phyloP scores from a whole-genome alignment of 192 early-diverging fungal species.

The Rhizophagus clarus region DNA sequence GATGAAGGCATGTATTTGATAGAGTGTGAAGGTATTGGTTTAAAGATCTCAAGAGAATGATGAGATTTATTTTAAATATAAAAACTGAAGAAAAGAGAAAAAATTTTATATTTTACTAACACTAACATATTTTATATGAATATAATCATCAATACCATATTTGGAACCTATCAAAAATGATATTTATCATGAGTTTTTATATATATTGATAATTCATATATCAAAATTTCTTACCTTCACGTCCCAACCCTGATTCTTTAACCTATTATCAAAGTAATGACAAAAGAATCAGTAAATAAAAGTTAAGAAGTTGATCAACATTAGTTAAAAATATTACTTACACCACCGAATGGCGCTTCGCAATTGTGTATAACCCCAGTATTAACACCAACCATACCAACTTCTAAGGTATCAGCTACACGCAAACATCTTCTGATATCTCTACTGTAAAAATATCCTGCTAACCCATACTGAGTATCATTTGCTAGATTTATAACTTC shows the following conservation, averaged over 20 bases:
- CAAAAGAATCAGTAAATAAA: neutral
- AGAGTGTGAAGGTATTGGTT: constrained; percentile 10
- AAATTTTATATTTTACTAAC: constrained; percentile 39
- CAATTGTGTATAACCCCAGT: constrained; percentile 57
- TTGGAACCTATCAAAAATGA: constrained; percentile 31
- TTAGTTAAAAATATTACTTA: constrained; percentile 38
- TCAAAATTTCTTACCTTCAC: constrained; percentile 57
- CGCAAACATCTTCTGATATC: constrained; percentile 76
- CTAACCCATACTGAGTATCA: constrained; percentile 70
- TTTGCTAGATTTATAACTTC: constrained; percentile 82
- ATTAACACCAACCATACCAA: constrained; percentile 93
- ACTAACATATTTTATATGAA: constrained; percentile 70
- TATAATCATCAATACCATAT: constrained; percentile 70
- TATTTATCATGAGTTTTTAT: neutral
- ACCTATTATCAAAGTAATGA: constrained; percentile 34
- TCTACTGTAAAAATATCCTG: constrained; percentile 82
- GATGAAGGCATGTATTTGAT: neutral
- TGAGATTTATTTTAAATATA: neutral
- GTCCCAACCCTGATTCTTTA: constrained; percentile 72
- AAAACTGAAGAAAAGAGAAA: neutral
- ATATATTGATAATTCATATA: neutral
- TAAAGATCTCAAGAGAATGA: neutral
- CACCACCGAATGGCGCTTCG: constrained; percentile 74
- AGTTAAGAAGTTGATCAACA: neutral
- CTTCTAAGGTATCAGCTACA: constrained; percentile 78